Base-by-base conservation (phyloP, 2,329 filamentous ascomycete genomes). In the Bipolaris bicolor region DNA sequence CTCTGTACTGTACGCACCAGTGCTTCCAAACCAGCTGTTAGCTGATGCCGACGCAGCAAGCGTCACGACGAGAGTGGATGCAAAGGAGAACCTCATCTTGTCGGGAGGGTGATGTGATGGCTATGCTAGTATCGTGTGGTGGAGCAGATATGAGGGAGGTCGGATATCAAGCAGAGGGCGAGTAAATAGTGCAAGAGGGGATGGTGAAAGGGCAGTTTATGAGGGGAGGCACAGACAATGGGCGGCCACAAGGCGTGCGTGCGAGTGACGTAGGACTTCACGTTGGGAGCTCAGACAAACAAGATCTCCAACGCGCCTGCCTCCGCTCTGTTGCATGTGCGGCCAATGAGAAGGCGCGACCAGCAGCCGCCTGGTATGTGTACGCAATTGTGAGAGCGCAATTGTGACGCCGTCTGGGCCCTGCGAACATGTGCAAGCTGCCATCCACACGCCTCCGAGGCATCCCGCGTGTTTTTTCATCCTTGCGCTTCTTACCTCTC, bases 11-110 rank as follows among this genome's bases (percentile, higher is more conserved):
- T 68, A 75, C 90, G 70, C 84, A 96, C 93, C 89, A 73, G 91
- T 83, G 79, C 92, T 95, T 74, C 85, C 86, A 75, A 96, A 92
- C 92, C 92, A 97, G 77, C 80, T 90, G 80, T 88, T 92, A 64
- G 88, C 91, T 62, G 86, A 87, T 61, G 83, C 84, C 72, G 91
- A 86, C 39, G 89, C 85, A 73, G 90, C 89, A 57, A 96, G 81
- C 70, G 87, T 86, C 73, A 91, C 82, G 71, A 91, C 82, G 66
- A 94, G 79, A 78, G 91, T 76, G 74, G 88, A 84, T 61, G 84
- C 82, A 73, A 91, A 79, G 63, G 83, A 79, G 78, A 95, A 85
- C 83, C 86, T 95, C 93, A 97, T 97, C 62, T 62, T 86, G 69
- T 44, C 47, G 31, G 26, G 55, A 57, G 65, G 60, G 52, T 55